Evolutionary conservation across 768 basidiomycete species (phyloP).

Genomic region (Pleurotus ostreatus): DNA sequence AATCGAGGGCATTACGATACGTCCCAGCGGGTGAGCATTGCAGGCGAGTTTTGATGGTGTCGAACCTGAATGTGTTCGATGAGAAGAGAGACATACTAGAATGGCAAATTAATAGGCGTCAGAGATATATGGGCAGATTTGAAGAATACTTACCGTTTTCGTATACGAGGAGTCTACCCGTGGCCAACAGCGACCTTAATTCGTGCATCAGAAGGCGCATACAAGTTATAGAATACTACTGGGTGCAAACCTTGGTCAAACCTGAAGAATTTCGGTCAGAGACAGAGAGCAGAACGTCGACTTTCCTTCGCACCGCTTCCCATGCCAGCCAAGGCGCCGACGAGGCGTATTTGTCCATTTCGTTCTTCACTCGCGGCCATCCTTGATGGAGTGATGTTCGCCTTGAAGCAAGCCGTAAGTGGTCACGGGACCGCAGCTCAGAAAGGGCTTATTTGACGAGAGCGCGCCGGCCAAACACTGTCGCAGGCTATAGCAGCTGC

Average conservation of each 20-base stretch:
- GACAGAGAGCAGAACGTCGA: too few relatives aligned
- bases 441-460: neutral
- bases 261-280: constrained; percentile 23
- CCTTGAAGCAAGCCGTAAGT: neutral
- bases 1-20: constrained; percentile 59
- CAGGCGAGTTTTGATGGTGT: constrained; percentile 70
- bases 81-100: constrained; percentile 1
- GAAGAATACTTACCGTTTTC: too few relatives aligned
- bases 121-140: too few relatives aligned
- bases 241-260: constrained; percentile 41
- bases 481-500: neutral
- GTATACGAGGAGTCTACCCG: constrained; percentile 35
- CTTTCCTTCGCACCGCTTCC: constrained; percentile 44
- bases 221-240: neutral
- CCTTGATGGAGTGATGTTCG: neutral
- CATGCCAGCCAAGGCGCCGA: constrained; percentile 54
- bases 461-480: neutral
- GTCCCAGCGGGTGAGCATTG: constrained; percentile 66
- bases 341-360: constrained; percentile 40
- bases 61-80: constrained; percentile 41
- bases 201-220: too few relatives aligned
- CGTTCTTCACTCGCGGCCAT: constrained; percentile 7
- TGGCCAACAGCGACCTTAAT: constrained; percentile 65
- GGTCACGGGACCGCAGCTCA: neutral
- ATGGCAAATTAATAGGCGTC: too few relatives aligned